Evolutionary conservation across 2,329 filamentous ascomycete species (phyloP).

Genomic region (Fragosphaeria purpurea): DNA sequence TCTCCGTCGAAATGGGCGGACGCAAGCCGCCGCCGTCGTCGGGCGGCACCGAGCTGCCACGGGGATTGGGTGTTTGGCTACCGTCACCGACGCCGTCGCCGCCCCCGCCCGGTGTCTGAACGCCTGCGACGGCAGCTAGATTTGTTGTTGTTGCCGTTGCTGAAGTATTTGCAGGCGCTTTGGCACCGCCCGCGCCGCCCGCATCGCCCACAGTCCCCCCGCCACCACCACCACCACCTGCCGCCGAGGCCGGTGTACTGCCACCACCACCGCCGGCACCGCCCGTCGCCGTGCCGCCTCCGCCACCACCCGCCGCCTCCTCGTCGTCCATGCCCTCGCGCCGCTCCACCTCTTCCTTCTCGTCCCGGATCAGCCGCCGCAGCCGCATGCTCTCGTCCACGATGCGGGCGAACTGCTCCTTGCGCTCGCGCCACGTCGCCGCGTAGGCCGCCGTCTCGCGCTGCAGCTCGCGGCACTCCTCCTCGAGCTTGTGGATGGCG

Average conservation of each 20-base stretch:
- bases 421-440: constrained; percentile 72
- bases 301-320: constrained; percentile 45
- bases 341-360: constrained; percentile 88
- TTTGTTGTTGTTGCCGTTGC: too few relatives aligned
- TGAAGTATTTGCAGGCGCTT: too few relatives aligned
- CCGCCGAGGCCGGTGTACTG: constrained; percentile 11
- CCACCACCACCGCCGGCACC: constrained; percentile 19
- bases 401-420: constrained; percentile 78
- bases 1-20: constrained; percentile 7
- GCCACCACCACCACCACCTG: not conserved
- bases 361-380: constrained; percentile 76
- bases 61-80: too few relatives aligned
- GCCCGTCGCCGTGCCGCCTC: constrained; percentile 27
- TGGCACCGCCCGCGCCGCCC: not conserved
- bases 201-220: not conserved
- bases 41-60: constrained; percentile 1
- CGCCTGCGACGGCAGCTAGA: too few relatives aligned
- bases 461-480: constrained; percentile 81
- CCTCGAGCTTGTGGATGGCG: constrained; percentile 70
- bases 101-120: too few relatives aligned
- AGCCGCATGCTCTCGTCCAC: constrained; percentile 86
- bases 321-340: constrained; percentile 72
- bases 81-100: too few relatives aligned
- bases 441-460: constrained; percentile 74
- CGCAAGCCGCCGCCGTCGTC: constrained; percentile 23